Evolutionary conservation across 306 rosid genomes (phyloP).

Genomic region (Glycine soja): DNA sequence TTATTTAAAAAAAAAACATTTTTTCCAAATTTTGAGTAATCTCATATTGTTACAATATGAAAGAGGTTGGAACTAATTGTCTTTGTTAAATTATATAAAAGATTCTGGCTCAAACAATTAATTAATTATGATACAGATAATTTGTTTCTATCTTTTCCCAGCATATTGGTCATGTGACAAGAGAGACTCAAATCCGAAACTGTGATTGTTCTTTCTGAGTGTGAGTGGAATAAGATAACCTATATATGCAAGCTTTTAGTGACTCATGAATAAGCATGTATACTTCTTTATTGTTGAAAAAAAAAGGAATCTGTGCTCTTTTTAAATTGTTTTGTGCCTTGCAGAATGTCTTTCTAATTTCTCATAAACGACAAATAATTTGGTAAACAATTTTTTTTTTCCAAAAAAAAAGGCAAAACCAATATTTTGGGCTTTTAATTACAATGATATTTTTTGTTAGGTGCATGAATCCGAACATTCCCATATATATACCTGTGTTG

Average conservation of each 20-base stretch:
- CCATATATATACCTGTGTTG: conserved; percentile 21
- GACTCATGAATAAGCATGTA: not conserved
- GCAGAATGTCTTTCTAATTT: conserved; percentile 32
- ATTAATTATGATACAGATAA: conserved; percentile 18
- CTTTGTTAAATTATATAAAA: not conserved
- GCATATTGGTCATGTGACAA: not conserved
- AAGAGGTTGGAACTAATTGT: not conserved
- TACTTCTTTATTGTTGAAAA: not conserved
- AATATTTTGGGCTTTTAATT: conserved; percentile 22
- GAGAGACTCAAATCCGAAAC: not conserved
- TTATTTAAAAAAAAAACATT: too few species aligned
- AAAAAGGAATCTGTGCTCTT: not conserved
- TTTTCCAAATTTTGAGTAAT: too few species aligned
- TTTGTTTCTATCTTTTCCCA: conserved; percentile 17
- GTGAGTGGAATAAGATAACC: not conserved
- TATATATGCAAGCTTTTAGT: not conserved
- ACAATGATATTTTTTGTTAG: not conserved
- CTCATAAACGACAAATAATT: conserved; percentile 24
- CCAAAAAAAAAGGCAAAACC: conserved; percentile 6
- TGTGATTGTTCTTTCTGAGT: not conserved
- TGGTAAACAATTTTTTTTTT: not conserved
- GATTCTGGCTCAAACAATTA: not conserved
- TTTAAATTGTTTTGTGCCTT: not conserved
- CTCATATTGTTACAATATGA: not conserved
- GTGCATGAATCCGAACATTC: conserved; percentile 47